Conservation (phyloP, 345 rosid genomes). For the Angophora floribunda region DNA sequence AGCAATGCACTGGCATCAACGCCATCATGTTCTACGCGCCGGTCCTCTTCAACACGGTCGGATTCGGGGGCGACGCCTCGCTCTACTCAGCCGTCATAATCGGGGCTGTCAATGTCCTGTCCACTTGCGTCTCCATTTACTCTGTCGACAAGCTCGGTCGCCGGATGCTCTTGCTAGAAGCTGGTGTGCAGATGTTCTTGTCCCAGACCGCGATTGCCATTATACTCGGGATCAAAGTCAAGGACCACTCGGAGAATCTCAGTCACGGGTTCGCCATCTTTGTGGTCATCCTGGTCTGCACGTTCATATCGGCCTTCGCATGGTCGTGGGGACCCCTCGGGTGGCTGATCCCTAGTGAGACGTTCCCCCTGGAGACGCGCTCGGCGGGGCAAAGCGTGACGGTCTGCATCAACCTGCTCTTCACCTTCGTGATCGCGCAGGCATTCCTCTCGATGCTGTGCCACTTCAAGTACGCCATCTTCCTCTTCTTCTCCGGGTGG, state of each 20-base stretch:
- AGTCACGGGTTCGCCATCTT: conserved; percentile 29
- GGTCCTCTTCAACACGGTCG: conserved; percentile 74
- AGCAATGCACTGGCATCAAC: conserved; percentile 91
- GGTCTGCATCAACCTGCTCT: conserved; percentile 75
- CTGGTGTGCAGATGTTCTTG: conserved; percentile 85
- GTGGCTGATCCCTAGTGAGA: conserved; percentile 93
- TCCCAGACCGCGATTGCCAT: conserved; percentile 67
- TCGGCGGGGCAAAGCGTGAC: conserved; percentile 97
- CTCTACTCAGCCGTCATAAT: conserved; percentile 91
- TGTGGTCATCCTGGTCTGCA: conserved; percentile 73
- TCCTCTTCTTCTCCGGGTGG: conserved; percentile 88
- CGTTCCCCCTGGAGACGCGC: conserved; percentile 86
- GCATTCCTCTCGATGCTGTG: conserved; percentile 97
- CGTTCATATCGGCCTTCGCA: conserved; percentile 82
- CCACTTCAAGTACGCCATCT: conserved; percentile 84
- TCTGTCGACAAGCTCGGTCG: conserved; percentile 88
- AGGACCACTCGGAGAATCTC: conserved; percentile 49
- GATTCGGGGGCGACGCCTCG: conserved; percentile 67
- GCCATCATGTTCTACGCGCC: conserved; percentile 99
- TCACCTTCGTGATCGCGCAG: conserved; percentile 89
- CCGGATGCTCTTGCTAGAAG: conserved; percentile 62
- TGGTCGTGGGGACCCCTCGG: conserved; percentile 99
- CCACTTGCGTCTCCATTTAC: conserved; percentile 76
- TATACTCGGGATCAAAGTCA: conserved; percentile 70
- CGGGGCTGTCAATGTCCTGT: conserved; percentile 82